phyloP scores from a whole-genome alignment of 2,329 filamentous ascomycete genomes.

The Fusarium goolgardi region DNA sequence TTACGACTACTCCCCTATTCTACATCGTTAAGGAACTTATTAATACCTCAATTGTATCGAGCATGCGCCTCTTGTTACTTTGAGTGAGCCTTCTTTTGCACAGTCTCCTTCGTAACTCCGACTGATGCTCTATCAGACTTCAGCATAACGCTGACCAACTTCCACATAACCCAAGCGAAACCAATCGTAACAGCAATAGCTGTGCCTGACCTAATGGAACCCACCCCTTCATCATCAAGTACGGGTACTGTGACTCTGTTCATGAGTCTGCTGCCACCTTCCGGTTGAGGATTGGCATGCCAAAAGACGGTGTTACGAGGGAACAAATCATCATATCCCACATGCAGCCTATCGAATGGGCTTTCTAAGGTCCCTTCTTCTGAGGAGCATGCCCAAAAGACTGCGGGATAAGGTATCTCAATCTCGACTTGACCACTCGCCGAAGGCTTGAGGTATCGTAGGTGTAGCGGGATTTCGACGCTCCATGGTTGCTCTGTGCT shows the following conservation, averaged over 20 bases:
- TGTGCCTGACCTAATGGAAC: slow-evolving; percentile 66
- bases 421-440: slow-evolving; percentile 64
- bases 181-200: slow-evolving; percentile 69
- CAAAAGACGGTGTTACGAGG: slow-evolving; percentile 83
- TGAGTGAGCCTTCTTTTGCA: slow-evolving; percentile 44
- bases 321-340: slow-evolving; percentile 90
- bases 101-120: neutral
- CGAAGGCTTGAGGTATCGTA: slow-evolving; percentile 80
- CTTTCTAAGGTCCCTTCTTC: slow-evolving; percentile 77
- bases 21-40: neutral
- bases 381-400: slow-evolving; percentile 90
- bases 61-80: neutral
- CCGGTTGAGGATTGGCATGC: slow-evolving; percentile 71
- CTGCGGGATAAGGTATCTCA: slow-evolving; percentile 79
- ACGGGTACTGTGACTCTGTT: slow-evolving; percentile 73
- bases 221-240: slow-evolving; percentile 63
- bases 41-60: neutral
- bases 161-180: slow-evolving; percentile 77
- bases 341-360: slow-evolving; percentile 84
- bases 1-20: neutral
- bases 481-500: slow-evolving; percentile 65
- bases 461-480: slow-evolving; percentile 81
- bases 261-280: slow-evolving; percentile 56
- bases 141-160: slow-evolving; percentile 53
- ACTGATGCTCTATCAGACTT: slow-evolving; percentile 5